Base-by-base conservation (phyloP, 1,284 basidiomycete species). In the Taiwanofungus camphoratus region DNA sequence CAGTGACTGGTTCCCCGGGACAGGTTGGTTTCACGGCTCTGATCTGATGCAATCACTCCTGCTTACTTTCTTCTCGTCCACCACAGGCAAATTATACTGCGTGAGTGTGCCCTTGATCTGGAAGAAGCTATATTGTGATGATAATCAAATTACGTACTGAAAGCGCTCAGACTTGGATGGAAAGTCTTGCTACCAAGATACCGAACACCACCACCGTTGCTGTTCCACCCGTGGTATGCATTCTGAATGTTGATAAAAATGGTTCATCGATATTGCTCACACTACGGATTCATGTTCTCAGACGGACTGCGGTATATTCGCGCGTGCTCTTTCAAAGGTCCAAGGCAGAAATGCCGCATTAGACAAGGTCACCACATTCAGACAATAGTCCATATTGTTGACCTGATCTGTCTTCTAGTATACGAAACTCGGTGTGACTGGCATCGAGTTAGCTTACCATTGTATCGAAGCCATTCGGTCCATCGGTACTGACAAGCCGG, bases 21-120 rank as follows among this genome's bases (percentile, higher is more conserved):
- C n/a, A n/a, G n/a, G n/a, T n/a, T n/a, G n/a, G n/a, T n/a, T n/a
- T n/a, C n/a, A n/a, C n/a, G n/a, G n/a, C n/a, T n/a, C n/a, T n/a
- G n/a, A n/a, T n/a, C n/a, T n/a, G n/a, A n/a, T n/a, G n/a, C n/a
- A n/a, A n/a, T n/a, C n/a, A n/a, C n/a, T n/a, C n/a, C n/a, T n/a
- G n/a, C n/a, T n/a, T n/a, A n/a, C n/a, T n/a, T n/a, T n/a, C n/a
- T n/a, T n/a, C n/a, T n/a, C n/a, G n/a, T n/a, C n/a, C n/a, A n/a
- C n/a, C n/a, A n/a, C 47, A 49, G 38, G 44, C 47, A 23, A 49
- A 46, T 33, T 49, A 49, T 38, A 20, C 47, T 5, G 47, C 47
- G n/a, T n/a, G n/a, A n/a, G n/a, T n/a, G n/a, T n/a, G n/a, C n/a
- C n/a, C n/a, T n/a, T n/a, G n/a, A n/a, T n/a, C n/a, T n/a, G n/a